Evolutionary conservation across 139 green algal genomes (phyloP).

Genomic region (Zygnema circumcarinatum): DNA sequence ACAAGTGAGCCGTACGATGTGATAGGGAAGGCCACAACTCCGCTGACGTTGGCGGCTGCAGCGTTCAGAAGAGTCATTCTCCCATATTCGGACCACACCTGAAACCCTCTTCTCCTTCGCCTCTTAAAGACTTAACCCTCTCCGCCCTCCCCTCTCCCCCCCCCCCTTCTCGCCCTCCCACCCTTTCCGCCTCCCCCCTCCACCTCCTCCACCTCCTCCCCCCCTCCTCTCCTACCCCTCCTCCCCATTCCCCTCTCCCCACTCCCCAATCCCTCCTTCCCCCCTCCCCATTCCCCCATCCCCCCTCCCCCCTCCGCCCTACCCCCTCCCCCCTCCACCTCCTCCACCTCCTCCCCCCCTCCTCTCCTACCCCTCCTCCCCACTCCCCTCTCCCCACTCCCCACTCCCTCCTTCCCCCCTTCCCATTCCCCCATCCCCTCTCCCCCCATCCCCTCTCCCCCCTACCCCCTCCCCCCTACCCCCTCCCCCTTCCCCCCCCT

Average conservation of each 20-base stretch:
- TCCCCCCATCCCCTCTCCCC: background rate
- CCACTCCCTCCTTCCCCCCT: background rate
- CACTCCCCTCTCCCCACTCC: background rate
- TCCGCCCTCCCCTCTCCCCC: background rate
- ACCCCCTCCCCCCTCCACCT: background rate
- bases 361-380: no score
- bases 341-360: no score
- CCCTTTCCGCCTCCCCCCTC: background rate
- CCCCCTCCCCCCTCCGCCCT: background rate
- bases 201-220: background rate
- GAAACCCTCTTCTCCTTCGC: background rate
- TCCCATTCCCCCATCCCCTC: background rate
- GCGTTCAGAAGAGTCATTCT: background rate
- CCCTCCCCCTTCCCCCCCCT: slow-evolving; percentile 10
- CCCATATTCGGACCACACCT: background rate
- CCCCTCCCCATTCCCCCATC: background rate
- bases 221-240: background rate
- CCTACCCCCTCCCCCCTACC: no score
- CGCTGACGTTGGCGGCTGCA: background rate
- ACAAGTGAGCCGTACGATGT: background rate
- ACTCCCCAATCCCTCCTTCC: background rate
- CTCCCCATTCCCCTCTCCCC: background rate
- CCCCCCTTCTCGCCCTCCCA: background rate
- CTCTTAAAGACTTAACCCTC: background rate
- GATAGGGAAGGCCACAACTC: background rate